Base-by-base conservation (phyloP, 2,329 filamentous ascomycete species). In the Eutypella sp. region DNA sequence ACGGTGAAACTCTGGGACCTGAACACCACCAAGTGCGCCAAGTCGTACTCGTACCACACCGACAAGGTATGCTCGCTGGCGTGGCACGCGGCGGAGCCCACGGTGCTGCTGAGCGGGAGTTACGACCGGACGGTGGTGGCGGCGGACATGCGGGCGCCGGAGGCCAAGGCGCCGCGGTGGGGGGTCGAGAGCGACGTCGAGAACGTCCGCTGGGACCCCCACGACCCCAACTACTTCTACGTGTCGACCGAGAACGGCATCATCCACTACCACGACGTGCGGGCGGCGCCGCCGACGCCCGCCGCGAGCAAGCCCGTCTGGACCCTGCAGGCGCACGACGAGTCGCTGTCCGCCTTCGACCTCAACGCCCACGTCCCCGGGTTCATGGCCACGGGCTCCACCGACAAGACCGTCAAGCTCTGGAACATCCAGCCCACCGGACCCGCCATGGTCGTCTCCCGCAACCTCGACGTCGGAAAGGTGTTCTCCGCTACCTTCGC, bases 1-100 rank as follows among this genome's bases (percentile, higher is more conserved):
- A 99, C 93, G 3, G 84, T 97, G 61, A 99, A 99, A 74, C 79
- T 99, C 18, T 99, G 93, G 93, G 93, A 99, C 65, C 74, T 99
- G 51, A 88, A 90, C 72, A 96, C 89, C 3, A 80, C 87, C 50
- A 90, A 85, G 67, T 96, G 90, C 68, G 93, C 93, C 59, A 93
- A 96, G 72, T 96, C 91, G 38, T 99, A 99, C 75, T 78, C 81
- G 15, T 89, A 95, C 70, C 93, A 99, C 71, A 95, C 89, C 29
- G 93, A 96, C 76, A 99, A 99, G 73, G 91, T 97, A 55, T 99
- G 91, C 77, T 89, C 92, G 19, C 73, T 99, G 46, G 87, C 92
- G 54, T 99, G 95, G 93, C 89, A 97, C 72, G 79, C 87, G 0
- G 79, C 77, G 37, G 88, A 96, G 66, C 83, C 91, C 3, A 96